Percentiles rank a stretch among this genome's conserved stretches.
phyloP scores from a whole-genome alignment of 108 stramenopile species.

The Chaetoceros tenuissimus region DNA sequence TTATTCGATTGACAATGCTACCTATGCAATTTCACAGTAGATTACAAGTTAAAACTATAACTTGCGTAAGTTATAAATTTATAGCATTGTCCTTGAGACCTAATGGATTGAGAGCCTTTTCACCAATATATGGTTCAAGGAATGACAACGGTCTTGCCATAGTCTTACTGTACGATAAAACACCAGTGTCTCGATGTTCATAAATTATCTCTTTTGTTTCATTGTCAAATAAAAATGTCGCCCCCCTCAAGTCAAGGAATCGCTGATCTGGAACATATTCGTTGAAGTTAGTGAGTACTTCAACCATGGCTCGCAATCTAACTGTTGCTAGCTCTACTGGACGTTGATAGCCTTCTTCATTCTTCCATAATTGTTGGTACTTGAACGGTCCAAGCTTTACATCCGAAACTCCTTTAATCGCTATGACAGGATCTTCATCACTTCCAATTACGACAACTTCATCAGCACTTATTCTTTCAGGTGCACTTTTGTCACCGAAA shows the following conservation, averaged over 20 bases:
- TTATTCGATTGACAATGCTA: too few relatives aligned
- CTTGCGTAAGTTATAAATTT: too few relatives aligned
- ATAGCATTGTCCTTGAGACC: slow-evolving; percentile 36
- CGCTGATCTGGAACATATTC: slow-evolving; percentile 42
- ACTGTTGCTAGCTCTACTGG: slow-evolving; percentile 70
- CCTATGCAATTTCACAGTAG: too few relatives aligned
- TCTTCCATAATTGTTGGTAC: slow-evolving; percentile 17
- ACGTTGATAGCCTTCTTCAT: slow-evolving; percentile 29
- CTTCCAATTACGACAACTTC: slow-evolving; percentile 41
- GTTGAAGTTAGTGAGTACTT: slow-evolving; percentile 51
- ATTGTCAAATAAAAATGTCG: slow-evolving; percentile 50
- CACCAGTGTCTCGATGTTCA: slow-evolving; percentile 37
- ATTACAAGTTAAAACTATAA: too few relatives aligned
- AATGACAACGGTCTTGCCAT: slow-evolving; percentile 54
- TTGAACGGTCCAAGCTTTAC: slow-evolving; percentile 26
- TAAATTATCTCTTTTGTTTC: slow-evolving; percentile 32
- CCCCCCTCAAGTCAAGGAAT: slow-evolving; percentile 40
- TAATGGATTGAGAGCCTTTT: slow-evolving; percentile 48
- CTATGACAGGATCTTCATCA: slow-evolving; percentile 22
- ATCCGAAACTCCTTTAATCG: slow-evolving; percentile 16
- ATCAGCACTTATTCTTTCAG: slow-evolving; percentile 46
- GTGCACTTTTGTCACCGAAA: slow-evolving; percentile 50
- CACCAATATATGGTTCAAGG: slow-evolving; percentile 46
- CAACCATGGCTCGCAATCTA: slow-evolving; percentile 53
- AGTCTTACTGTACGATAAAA: slow-evolving; percentile 51